Percentiles rank a stretch among this genome's conserved stretches.
Evolutionary conservation across 768 basidiomycete species (phyloP).

Genomic region (Boletus eberwhitei): DNA sequence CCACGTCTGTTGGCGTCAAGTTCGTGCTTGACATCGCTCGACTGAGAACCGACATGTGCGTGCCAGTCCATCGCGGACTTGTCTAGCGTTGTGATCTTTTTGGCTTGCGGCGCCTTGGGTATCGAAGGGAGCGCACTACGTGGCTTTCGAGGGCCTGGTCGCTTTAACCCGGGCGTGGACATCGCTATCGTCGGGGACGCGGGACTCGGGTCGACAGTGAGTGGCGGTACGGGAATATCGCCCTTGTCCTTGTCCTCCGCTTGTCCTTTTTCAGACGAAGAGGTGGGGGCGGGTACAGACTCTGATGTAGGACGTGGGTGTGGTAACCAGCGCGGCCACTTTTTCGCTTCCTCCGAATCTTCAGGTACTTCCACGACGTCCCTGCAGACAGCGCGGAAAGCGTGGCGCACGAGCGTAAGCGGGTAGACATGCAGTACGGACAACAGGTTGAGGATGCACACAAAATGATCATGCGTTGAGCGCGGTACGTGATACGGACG

Average conservation of each 20-base stretch:
- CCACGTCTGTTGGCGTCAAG: constrained; percentile 70
- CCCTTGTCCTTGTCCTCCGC: neutral
- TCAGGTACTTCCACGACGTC: constrained; percentile 72
- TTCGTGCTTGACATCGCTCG: constrained; percentile 55
- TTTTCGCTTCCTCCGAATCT: constrained; percentile 70
- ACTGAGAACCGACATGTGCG: constrained; percentile 51
- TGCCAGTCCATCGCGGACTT: constrained; percentile 89
- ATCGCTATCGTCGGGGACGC: neutral
- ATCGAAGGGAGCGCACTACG: constrained; percentile 54
- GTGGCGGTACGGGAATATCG: neutral
- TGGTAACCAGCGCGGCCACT: constrained; percentile 59
- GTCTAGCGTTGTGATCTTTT: constrained; percentile 79
- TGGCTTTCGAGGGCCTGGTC: constrained; percentile 65
- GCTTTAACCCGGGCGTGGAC: constrained; percentile 28
- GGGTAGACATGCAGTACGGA: too few relatives aligned
- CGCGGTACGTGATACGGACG: neutral
- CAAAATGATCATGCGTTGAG: neutral
- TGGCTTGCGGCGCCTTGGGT: constrained; percentile 54
- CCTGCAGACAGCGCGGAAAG: constrained; percentile 33
- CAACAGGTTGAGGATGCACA: neutral
- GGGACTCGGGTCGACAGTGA: neutral
- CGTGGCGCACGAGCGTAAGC: neutral
- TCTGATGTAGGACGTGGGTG: neutral
- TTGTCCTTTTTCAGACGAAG: constrained; percentile 2
- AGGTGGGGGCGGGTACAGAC: neutral